Conservation (phyloP, 371 early-diverging fungal species). For the Catenaria anguillulae region DNA sequence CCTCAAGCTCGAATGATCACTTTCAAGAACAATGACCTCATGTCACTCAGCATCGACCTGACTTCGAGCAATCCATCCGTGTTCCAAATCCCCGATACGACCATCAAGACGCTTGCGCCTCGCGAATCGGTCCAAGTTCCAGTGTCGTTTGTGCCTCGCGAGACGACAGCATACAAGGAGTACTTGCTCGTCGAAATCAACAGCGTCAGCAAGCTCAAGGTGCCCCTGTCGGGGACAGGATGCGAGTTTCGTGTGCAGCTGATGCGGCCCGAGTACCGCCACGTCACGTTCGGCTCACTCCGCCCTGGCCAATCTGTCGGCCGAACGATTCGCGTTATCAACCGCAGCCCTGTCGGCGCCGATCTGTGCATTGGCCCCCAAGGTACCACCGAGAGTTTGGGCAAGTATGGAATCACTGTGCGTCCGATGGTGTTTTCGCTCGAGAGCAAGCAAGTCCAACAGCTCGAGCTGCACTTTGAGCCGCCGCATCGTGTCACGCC, state of each 20-base stretch:
- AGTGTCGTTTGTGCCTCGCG: slow-evolving; percentile 25
- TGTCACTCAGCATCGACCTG: slow-evolving; percentile 26
- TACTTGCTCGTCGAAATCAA: slow-evolving; percentile 28
- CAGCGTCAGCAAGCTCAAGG: slow-evolving; percentile 13
- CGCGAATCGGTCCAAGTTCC: slow-evolving; percentile 20
- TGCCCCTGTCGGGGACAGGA: background rate
- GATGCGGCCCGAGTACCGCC: slow-evolving; percentile 1
- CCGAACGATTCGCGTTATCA: slow-evolving; percentile 22
- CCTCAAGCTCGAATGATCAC: slow-evolving; percentile 11
- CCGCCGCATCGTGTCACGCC: slow-evolving; percentile 27
- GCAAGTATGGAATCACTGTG: slow-evolving; percentile 4
- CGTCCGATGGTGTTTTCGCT: slow-evolving; percentile 13
- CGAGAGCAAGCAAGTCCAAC: slow-evolving; percentile 22
- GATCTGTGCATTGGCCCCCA: slow-evolving; percentile 23
- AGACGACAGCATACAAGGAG: slow-evolving; percentile 19
- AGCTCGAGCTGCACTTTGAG: slow-evolving; percentile 24
- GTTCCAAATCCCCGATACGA: slow-evolving; percentile 21
- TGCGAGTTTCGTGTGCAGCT: slow-evolving; percentile 6
- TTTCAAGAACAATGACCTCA: slow-evolving; percentile 29
- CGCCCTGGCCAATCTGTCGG: slow-evolving; percentile 21
- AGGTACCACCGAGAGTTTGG: slow-evolving; percentile 8
- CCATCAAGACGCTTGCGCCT: slow-evolving; percentile 17
- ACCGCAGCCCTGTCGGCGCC: slow-evolving; percentile 26
- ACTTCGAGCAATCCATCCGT: slow-evolving; percentile 9
- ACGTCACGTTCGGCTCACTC: slow-evolving; percentile 30